phyloP scores from a whole-genome alignment of 805 yeast species.

The Cyberlindnera maclurae region DNA sequence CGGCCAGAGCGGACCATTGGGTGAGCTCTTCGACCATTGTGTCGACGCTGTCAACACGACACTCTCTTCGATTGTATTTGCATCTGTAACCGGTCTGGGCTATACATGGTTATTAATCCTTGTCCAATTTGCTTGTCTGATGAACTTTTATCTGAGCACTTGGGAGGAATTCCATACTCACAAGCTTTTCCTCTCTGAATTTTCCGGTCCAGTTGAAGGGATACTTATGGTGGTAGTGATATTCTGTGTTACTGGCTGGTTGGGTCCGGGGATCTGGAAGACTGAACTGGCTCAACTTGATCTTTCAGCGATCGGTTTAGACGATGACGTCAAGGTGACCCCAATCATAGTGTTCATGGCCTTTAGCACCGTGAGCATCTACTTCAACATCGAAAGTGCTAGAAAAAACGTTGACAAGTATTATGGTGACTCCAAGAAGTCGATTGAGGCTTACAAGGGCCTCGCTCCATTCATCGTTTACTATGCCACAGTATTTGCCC shows the following conservation, averaged over 20 bases:
- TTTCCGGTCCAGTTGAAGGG: slow-evolving; percentile 96
- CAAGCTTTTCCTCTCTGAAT: slow-evolving; percentile 63
- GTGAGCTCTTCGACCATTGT: slow-evolving; percentile 92
- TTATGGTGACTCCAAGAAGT: slow-evolving; percentile 28
- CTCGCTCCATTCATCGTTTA: slow-evolving; percentile 56
- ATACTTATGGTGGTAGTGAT: slow-evolving; percentile 54
- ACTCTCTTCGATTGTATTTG: slow-evolving; percentile 65
- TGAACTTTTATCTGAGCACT: slow-evolving; percentile 82
- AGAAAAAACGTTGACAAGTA: slow-evolving; percentile 48
- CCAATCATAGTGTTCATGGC: slow-evolving; percentile 38
- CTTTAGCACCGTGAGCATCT: slow-evolving; percentile 47
- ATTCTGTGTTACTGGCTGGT: slow-evolving; percentile 55
- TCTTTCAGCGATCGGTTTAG: slow-evolving; percentile 12
- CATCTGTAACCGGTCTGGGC: slow-evolving; percentile 73
- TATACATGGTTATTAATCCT: slow-evolving; percentile 52
- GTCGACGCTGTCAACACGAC: slow-evolving; percentile 72
- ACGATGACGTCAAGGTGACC: slow-evolving; percentile 26
- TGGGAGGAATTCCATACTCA: slow-evolving; percentile 97
- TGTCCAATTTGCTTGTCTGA: slow-evolving; percentile 65
- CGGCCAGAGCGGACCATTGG: slow-evolving; percentile 91
- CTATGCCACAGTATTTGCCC: slow-evolving; percentile 22
- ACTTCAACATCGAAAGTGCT: slow-evolving; percentile 64
- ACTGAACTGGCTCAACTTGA: slow-evolving; percentile 31
- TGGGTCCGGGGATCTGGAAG: slow-evolving; percentile 69
- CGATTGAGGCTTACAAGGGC: slow-evolving; percentile 39